Base-by-base conservation (phyloP, 495 filamentous ascomycete genomes). In the Talaromyces thailandensis region DNA sequence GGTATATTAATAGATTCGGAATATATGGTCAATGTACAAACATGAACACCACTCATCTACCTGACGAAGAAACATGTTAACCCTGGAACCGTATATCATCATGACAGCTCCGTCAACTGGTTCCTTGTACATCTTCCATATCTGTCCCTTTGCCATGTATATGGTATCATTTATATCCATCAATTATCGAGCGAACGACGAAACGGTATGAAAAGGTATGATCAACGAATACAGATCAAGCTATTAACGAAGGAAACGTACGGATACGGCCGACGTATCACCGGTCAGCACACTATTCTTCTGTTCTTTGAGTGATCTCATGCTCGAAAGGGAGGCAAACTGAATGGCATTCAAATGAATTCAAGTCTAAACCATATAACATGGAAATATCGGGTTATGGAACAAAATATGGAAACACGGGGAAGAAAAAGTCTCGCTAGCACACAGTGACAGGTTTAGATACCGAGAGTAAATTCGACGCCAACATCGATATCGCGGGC, bases 401-500 rank as follows among this genome's bases (percentile, higher is more conserved):
- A 21, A 52, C 29, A 62, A 18, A 29, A 58, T 43, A 59, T 29
- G 48, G 29, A 64, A 59, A 53, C 35, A 56, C 51, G 26, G 58
- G 60, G 63, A 58, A 62, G 62, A 61, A 57, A 62, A 61, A 35
- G 51, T 52, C 48, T 52, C 51, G 51, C 23, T 55, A 55, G 28
- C 26, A 55, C 35, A 58, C 56, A 58, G 51, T 55, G 51, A 55
- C 26, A 55, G 58, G 28, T 62, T 74, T 88, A 98, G 78, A 98
- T 95, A 74, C 92, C 94, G 67, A 97, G 83, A 67, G 89, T 93
- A 77, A 98, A 98, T 75, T 97, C 93, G 66, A 98, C 94, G 61
- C 92, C 94, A 62, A 98, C 93, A 71, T 98, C 94, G 71, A 97
- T 96, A 69, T 97, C 94, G 65, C 94, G 89, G 71, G 93, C 92